These are phyloP conservation scores for Coffea eugenioides DNA, from an alignment of 257 asterid species.

Conservation along the genomic window DNA sequence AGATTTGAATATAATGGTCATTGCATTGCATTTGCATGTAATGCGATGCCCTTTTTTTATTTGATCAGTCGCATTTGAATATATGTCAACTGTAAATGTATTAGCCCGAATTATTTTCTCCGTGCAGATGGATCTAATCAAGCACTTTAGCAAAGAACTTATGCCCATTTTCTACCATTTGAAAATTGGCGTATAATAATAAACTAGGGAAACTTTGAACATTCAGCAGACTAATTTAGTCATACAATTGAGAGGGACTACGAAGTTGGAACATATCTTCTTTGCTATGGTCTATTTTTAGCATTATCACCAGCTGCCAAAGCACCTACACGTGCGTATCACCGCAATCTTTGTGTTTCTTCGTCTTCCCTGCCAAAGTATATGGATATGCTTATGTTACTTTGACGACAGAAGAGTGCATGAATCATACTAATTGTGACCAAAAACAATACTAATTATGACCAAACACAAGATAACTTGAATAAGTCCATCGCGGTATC, in stretches of 20 bases:
- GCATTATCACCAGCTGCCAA: no score
- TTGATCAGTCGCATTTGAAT: no score
- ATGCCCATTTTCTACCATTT: background rate
- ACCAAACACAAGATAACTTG: background rate
- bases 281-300: no score
- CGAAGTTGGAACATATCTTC: background rate
- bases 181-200: background rate
- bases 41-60: no score
- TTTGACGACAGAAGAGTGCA: conserved; percentile 1
- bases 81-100: no score
- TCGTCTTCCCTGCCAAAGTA: no score
- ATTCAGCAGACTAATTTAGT: conserved; percentile 9
- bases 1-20: no score
- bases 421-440: background rate
- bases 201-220: background rate
- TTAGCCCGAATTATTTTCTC: background rate
- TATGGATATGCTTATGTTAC: background rate
- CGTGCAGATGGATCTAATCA: background rate
- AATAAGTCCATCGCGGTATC: no score
- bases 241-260: background rate
- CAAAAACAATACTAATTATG: background rate
- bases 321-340: background rate
- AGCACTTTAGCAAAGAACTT: background rate
- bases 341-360: no score
- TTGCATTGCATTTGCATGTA: no score